Base-by-base conservation (phyloP, 1,284 basidiomycete species). In the Fomitopsis betulina region DNA sequence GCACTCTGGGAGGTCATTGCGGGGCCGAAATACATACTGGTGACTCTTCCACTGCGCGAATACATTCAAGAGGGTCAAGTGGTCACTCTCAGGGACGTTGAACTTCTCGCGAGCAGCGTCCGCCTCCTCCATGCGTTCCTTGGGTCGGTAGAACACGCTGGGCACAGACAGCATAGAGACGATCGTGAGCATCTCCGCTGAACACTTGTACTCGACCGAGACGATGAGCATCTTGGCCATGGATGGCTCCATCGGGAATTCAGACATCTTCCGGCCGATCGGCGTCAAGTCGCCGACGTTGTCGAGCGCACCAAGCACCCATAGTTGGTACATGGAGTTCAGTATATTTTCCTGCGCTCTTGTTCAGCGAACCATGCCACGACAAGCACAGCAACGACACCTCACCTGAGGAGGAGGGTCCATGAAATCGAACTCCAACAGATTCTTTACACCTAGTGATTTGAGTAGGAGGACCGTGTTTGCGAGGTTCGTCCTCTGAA, bases 341-440 rank as follows among this genome's bases (percentile, higher is more conserved):
- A 96, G 79, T 65, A 96, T 96, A 70, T 96, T 96, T 60, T 91
- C 92, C 86, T 93, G 65, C 4, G 1, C 58, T 17, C 47, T 59
- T 30, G 54, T 13, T 53, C 10, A 50, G 39, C 47, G 25, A 76
- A 77, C 9, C 76, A 37, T 3, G 35, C 1, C 35, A 15, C 2
- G 8, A 9, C 35, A 2, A 12, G 35, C 13, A 12, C 12, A 37
- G 35, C 35, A 37, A 37, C 35, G 13, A 37, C 79, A 51, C 82
- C 85, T 53, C 63, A 85, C 84, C 87, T 96, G 77, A 76, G 96
- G 96, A 23, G 97, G 97, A 1, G 96, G 95, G 69, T 99, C 97
- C 96, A 99, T 98, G 71, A 99, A 99, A 73, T 98, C 97, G 69
- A 99, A 99, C 73, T 95, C 94, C 60, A 99, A 86, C 21, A 99